Percentiles rank a stretch among this genome's conserved stretches.
These are phyloP conservation scores for Rhizopus sp. DNA, from an alignment of 371 early-diverging fungal genomes.

Conservation along the genomic window DNA sequence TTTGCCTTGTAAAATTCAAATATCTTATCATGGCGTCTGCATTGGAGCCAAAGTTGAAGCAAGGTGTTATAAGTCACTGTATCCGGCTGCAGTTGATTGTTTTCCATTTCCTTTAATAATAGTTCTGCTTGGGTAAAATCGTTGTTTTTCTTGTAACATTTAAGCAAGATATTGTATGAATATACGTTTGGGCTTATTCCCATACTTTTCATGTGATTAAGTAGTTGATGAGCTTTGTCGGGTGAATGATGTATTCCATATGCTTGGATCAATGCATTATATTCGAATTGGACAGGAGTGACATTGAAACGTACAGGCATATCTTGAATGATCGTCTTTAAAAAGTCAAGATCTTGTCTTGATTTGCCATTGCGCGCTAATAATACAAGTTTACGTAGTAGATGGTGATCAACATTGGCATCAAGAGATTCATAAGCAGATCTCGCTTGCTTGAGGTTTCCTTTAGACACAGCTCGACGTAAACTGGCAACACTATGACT, in stretches of 20 bases:
- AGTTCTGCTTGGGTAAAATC: constrained; percentile 33
- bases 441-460: constrained; percentile 1
- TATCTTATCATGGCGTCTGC: constrained; percentile 24
- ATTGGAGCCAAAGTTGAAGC: constrained; percentile 25
- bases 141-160: constrained; percentile 48
- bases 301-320: constrained; percentile 27
- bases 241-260: constrained; percentile 36
- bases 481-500: too few relatives aligned
- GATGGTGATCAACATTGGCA: constrained; percentile 15
- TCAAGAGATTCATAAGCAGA: constrained; percentile 9
- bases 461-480: too few relatives aligned
- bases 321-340: constrained; percentile 21
- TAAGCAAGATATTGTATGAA: constrained; percentile 54
- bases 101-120: constrained; percentile 43
- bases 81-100: constrained; percentile 33
- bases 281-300: constrained; percentile 33
- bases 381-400: constrained; percentile 22
- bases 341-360: constrained; percentile 26
- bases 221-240: constrained; percentile 23
- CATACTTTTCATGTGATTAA: constrained; percentile 33
- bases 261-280: constrained; percentile 41
- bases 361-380: constrained; percentile 24
- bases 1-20: too few relatives aligned
- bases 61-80: constrained; percentile 51
- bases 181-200: constrained; percentile 28